Percentiles rank a stretch among this genome's conserved stretches.
Evolutionary conservation across 2,329 filamentous ascomycete genomes (phyloP).

Genomic region (Fusarium stilboides): DNA sequence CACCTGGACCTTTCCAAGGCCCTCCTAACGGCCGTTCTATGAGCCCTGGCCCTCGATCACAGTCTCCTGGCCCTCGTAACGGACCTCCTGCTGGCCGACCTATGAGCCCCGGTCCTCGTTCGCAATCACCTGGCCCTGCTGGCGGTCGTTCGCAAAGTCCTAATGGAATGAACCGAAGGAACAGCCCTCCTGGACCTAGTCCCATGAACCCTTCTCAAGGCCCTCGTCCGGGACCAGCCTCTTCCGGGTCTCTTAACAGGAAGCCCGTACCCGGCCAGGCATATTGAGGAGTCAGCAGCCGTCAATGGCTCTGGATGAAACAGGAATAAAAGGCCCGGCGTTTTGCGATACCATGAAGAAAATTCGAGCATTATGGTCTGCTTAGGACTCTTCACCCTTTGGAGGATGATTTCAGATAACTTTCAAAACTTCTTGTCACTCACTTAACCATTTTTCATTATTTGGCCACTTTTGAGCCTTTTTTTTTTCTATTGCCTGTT

Average conservation of each 20-base stretch:
- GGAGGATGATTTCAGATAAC: conserved; percentile 44
- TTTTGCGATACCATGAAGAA: conserved; percentile 49
- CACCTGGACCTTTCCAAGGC: conserved; percentile 36
- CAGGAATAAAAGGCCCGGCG: conserved; percentile 51
- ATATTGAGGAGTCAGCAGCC: conserved; percentile 49
- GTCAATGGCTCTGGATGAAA: conserved; percentile 40
- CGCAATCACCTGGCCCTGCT: conserved; percentile 63
- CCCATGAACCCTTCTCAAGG: conserved; percentile 62
- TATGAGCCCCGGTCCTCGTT: conserved; percentile 59
- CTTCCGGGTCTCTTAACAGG: conserved; percentile 63
- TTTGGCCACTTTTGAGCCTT: conserved; percentile 33
- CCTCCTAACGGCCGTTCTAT: conserved; percentile 55
- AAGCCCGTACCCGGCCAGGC: conserved; percentile 72
- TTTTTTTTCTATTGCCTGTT: conserved; percentile 43
- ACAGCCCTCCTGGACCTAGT: conserved; percentile 62
- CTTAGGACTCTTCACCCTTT: conserved; percentile 45
- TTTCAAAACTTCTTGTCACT: conserved; percentile 47
- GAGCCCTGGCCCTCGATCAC: conserved; percentile 55
- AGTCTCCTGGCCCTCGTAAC: conserved; percentile 44
- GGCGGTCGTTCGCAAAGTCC: conserved; percentile 55
- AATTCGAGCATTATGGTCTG: conserved; percentile 44
- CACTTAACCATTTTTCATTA: conserved; percentile 39
- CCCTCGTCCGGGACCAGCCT: conserved; percentile 53
- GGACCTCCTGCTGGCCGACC: conserved; percentile 53
- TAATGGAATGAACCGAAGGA: conserved; percentile 58